Percentiles rank a stretch among this genome's conserved stretches.
Conservation (phyloP, 352 stramenopile species). For the Globisporangium lucens region DNA sequence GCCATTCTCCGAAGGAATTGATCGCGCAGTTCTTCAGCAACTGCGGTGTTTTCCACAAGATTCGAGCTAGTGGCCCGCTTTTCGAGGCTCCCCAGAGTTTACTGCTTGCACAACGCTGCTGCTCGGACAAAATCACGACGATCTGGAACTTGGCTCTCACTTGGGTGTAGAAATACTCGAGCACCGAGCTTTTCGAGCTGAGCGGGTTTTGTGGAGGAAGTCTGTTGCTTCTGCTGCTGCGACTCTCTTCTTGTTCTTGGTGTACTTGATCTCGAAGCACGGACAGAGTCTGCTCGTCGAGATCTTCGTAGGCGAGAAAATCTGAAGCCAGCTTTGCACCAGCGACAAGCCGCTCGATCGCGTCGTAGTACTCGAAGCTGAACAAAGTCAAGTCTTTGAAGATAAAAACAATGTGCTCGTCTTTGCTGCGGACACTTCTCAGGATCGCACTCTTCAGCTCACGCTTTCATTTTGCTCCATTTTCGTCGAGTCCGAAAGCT, state of each 20-base stretch:
- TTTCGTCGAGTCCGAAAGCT: not conserved
- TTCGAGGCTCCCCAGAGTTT: too few species aligned
- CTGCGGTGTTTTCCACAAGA: conserved; percentile 43
- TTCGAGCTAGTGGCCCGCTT: conserved; percentile 2
- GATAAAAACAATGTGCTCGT: conserved; percentile 49
- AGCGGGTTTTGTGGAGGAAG: conserved; percentile 9
- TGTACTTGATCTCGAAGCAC: conserved; percentile 29
- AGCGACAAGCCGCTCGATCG: conserved; percentile 46
- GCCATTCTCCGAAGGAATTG: conserved; percentile 41
- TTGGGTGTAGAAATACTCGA: conserved; percentile 44
- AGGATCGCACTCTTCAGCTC: conserved; percentile 42
- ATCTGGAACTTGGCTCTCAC: conserved; percentile 51
- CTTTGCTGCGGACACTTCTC: conserved; percentile 28
- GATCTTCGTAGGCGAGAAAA: conserved; percentile 48
- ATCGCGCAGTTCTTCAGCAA: conserved; percentile 40
- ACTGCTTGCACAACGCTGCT: not conserved
- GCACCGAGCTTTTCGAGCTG: conserved; percentile 42
- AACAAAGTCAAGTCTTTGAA: conserved; percentile 46
- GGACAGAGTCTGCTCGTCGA: conserved; percentile 41
- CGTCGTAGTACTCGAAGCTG: conserved; percentile 29
- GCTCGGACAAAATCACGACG: conserved; percentile 38
- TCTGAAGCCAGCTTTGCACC: conserved; percentile 35
- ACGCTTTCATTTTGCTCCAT: conserved; percentile 26
- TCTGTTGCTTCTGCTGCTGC: not conserved
- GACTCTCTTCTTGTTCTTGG: conserved; percentile 13